phyloP scores from a whole-genome alignment of 2,329 filamentous ascomycete species.

The Cercospora sp. region DNA sequence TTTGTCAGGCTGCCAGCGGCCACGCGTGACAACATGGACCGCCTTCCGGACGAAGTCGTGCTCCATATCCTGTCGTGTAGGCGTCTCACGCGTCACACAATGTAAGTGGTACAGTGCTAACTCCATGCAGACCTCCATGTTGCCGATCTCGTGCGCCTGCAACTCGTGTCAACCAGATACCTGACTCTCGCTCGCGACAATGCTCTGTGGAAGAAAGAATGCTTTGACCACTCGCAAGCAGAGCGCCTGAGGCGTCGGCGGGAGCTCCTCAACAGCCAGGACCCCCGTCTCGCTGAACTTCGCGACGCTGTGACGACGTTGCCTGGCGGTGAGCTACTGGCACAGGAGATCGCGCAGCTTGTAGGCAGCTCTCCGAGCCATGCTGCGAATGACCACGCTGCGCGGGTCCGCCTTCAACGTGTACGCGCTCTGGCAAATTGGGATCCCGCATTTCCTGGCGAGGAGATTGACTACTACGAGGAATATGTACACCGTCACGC shows the following conservation, averaged over 20 bases:
- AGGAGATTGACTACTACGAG: constrained; percentile 79
- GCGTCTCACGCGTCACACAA: constrained; percentile 21
- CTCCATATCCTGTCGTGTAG: constrained; percentile 47
- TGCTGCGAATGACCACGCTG: constrained; percentile 22
- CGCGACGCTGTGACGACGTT: constrained; percentile 44
- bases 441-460: constrained; percentile 73
- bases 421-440: constrained; percentile 71
- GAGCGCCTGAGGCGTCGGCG: constrained; percentile 61
- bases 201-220: constrained; percentile 72
- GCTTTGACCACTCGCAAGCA: constrained; percentile 69
- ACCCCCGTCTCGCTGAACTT: constrained; percentile 46
- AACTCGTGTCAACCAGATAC: constrained; percentile 67
- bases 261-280: constrained; percentile 40
- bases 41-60: constrained; percentile 45
- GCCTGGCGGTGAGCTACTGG: constrained; percentile 25
- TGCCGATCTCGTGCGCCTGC: constrained; percentile 64
- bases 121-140: constrained; percentile 59
- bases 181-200: constrained; percentile 70
- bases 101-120: constrained; percentile 18
- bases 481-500: constrained; percentile 84
- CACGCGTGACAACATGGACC: constrained; percentile 21
- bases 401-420: constrained; percentile 26
- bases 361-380: constrained; percentile 20
- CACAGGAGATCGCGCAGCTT: constrained; percentile 30
- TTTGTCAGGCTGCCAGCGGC: constrained; percentile 5